Evolutionary conservation across 371 early-diverging fungal species (phyloP).

Genomic region (Sporodiniella umbellata): DNA sequence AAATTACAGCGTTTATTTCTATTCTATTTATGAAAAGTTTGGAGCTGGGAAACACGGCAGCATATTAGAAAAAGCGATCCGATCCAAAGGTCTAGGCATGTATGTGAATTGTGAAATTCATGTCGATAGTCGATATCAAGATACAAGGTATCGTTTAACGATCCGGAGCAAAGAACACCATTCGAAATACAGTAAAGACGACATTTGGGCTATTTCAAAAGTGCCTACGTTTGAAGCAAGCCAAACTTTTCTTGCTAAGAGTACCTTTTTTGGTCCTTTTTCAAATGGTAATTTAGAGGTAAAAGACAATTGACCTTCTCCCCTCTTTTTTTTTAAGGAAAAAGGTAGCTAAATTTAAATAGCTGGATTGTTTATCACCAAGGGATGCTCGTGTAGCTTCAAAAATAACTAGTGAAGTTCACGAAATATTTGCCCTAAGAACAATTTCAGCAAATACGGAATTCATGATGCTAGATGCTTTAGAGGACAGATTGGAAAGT

Average conservation of each 20-base stretch:
- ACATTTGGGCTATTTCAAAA: slow-evolving; percentile 66
- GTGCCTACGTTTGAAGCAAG: slow-evolving; percentile 42
- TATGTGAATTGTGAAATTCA: slow-evolving; percentile 26
- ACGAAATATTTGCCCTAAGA: slow-evolving; percentile 57
- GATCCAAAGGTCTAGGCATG: slow-evolving; percentile 37
- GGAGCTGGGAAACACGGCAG: slow-evolving; percentile 13
- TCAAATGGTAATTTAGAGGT: slow-evolving; percentile 51
- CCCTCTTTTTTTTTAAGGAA: too few relatives aligned
- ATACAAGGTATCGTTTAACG: slow-evolving; percentile 21
- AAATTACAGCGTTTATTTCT: slow-evolving; percentile 31
- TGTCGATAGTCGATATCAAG: background rate
- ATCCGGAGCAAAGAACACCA: slow-evolving; percentile 44
- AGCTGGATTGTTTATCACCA: slow-evolving; percentile 46
- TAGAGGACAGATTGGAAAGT: slow-evolving; percentile 40
- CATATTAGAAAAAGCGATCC: slow-evolving; percentile 28
- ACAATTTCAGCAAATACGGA: slow-evolving; percentile 68
- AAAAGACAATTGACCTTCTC: background rate
- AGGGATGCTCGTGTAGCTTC: slow-evolving; percentile 39
- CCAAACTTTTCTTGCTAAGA: slow-evolving; percentile 51
- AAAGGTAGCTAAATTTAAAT: background rate
- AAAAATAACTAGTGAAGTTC: slow-evolving; percentile 12
- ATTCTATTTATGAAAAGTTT: slow-evolving; percentile 22
- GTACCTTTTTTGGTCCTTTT: slow-evolving; percentile 60
- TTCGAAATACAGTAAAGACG: slow-evolving; percentile 57
- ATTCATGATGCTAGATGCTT: slow-evolving; percentile 69